These are phyloP conservation scores for Nymphaea thermarum DNA, from an alignment of 164 flowering plant species.

Conservation along the genomic window DNA sequence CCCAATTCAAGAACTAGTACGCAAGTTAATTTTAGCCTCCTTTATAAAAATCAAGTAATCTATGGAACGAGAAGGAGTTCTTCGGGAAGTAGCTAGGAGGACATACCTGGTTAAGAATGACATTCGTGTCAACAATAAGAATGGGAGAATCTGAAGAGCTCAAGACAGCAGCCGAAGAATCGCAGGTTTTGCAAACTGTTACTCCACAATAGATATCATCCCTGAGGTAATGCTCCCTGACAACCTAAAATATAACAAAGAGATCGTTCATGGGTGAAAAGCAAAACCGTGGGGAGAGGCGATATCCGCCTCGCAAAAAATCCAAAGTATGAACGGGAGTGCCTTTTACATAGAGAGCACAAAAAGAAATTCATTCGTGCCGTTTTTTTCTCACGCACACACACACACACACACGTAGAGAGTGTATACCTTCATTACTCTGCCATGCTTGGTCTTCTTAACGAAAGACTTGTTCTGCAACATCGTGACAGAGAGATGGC, in stretches of 20 bases:
- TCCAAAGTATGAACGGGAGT: not conserved
- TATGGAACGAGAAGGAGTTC: too few species aligned
- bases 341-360: not conserved
- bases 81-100: too few species aligned
- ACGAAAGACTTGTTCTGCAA: constrained; percentile 61
- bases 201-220: constrained; percentile 89
- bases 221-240: constrained; percentile 77
- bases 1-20: too few species aligned
- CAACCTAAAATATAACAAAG: constrained; percentile 26
- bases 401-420: not conserved
- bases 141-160: constrained; percentile 34
- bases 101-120: constrained; percentile 79
- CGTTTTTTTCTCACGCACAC: too few species aligned
- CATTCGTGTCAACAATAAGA: constrained; percentile 79
- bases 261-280: not conserved
- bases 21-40: too few species aligned
- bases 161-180: constrained; percentile 45
- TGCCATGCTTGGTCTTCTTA: constrained; percentile 55
- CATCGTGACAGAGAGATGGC: constrained; percentile 19
- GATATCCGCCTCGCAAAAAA: not conserved
- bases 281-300: not conserved
- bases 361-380: not conserved
- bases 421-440: constrained; percentile 42
- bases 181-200: constrained; percentile 49
- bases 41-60: too few species aligned